Evolutionary conservation across 2,329 filamentous ascomycete genomes (phyloP).

Genomic region (Chalaropsis ovoidea): DNA sequence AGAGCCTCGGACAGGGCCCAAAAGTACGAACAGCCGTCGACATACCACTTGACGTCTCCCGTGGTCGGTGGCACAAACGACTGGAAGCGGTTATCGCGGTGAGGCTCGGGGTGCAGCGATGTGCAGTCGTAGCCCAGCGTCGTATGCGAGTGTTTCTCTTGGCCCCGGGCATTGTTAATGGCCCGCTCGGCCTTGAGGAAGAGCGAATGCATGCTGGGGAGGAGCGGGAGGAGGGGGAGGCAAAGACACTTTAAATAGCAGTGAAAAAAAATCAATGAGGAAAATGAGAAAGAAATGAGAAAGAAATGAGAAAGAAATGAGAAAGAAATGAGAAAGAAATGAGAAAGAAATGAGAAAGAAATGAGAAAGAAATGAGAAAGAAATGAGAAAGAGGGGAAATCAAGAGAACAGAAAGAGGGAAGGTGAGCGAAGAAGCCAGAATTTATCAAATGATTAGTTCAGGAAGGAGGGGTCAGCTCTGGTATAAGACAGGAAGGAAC

Average conservation of each 20-base stretch:
- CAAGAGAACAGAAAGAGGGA: not conserved
- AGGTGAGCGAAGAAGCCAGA: not conserved
- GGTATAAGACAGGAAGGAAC: conserved; percentile 3
- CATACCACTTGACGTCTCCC: conserved; percentile 77
- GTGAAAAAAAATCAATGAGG: not conserved
- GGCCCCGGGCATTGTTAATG: conserved; percentile 29
- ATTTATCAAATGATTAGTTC: not conserved
- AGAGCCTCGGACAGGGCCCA: conserved; percentile 73
- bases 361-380: conserved; percentile 6
- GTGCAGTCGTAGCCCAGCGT: conserved; percentile 36
- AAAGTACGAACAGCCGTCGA: conserved; percentile 76
- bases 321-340: not conserved
- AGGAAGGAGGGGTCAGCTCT: conserved; percentile 9
- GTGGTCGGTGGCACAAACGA: conserved; percentile 65
- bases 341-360: not conserved
- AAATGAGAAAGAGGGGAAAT: not conserved
- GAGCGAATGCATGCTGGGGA: conserved; percentile 30
- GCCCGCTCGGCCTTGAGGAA: conserved; percentile 38
- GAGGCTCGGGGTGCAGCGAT: conserved; percentile 36
- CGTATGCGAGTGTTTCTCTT: conserved; percentile 40
- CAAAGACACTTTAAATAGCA: not conserved
- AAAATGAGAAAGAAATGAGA: not conserved
- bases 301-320: not conserved
- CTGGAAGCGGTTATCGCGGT: conserved; percentile 45
- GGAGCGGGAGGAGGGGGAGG: not conserved